Base-by-base conservation (phyloP, 768 basidiomycete species). In the Lactarius sp. region DNA sequence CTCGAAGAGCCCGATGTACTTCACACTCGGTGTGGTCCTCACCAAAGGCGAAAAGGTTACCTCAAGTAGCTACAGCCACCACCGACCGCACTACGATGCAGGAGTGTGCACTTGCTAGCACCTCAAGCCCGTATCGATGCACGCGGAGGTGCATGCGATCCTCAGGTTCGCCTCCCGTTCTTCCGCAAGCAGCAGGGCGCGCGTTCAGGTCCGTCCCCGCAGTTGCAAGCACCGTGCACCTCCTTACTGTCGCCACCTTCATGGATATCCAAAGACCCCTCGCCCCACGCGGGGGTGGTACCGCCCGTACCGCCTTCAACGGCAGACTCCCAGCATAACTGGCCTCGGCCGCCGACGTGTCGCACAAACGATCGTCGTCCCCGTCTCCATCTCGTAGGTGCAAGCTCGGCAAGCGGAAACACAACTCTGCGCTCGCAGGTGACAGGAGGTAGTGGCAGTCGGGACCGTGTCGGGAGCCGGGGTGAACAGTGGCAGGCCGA, bases 61-160 rank as follows among this genome's bases (percentile, higher is more conserved):
- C 41, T 80, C 80, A 7, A 75, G 75, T 6, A 81, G 82, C 14
- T 77, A 78, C 64, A 84, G 85, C 66, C 83, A 84, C 66, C 79
- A 81, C 67, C 75, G 82, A 42, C 75, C 82, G 31, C 79, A 80
- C 62, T 83, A 83, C 68, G 80, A 84, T 27, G 72, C 73, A 10
- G 77, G 79, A 51, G 69, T 74, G 34, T 67, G 61, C 44, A 74
- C 72, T 56, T 75, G 75, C 55, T 76, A 76, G 4, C 75, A 74
- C 22, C 22, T 1, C 67, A 81, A 77, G 75, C 75, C 74, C 33
- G 73, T 77, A 20, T 77, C 77, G 22, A 79, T 84, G 81, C 82
- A 85, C 67, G 82, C 83, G 3, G 81, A 83, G 73, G 84, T 84
- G 84, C 79, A 84, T 65, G 79, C 79, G 34, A 84, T 84, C 61